phyloP scores from a whole-genome alignment of 306 rosid species.

The Sicyos baderoa region DNA sequence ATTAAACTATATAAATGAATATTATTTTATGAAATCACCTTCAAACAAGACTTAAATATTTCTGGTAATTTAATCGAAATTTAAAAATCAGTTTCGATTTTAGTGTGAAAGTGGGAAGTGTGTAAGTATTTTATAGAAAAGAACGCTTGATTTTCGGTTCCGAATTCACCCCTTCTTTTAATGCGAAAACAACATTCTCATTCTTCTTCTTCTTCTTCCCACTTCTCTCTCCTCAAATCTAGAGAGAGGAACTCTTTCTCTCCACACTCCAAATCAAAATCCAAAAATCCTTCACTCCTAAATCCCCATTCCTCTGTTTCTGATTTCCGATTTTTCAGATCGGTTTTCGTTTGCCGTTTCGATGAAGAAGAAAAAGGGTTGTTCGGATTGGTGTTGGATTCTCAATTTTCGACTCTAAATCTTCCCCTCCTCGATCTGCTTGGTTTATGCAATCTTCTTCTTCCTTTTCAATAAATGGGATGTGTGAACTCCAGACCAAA shows the following conservation, averaged over 20 bases:
- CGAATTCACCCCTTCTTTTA: background rate
- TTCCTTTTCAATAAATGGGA: slow-evolving; percentile 41
- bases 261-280: background rate
- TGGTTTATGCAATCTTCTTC: background rate
- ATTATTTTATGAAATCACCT: too few species aligned
- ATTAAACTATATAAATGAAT: too few species aligned
- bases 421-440: background rate
- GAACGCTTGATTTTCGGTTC: slow-evolving; percentile 7
- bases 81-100: background rate
- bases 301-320: background rate
- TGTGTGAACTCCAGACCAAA: slow-evolving; percentile 72
- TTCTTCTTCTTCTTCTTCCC: background rate
- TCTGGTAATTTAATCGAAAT: background rate
- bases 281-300: background rate
- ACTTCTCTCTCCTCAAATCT: slow-evolving; percentile 15
- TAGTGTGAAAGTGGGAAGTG: background rate
- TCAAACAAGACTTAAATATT: too few species aligned
- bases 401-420: background rate
- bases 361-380: slow-evolving; percentile 14
- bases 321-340: background rate
- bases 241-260: slow-evolving; percentile 3
- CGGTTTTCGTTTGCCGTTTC: background rate
- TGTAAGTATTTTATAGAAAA: background rate
- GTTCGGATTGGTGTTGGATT: background rate
- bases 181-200: background rate